These are phyloP conservation scores for Saturnispora galanensis DNA, from an alignment of 805 yeast genomes.

Conservation along the genomic window DNA sequence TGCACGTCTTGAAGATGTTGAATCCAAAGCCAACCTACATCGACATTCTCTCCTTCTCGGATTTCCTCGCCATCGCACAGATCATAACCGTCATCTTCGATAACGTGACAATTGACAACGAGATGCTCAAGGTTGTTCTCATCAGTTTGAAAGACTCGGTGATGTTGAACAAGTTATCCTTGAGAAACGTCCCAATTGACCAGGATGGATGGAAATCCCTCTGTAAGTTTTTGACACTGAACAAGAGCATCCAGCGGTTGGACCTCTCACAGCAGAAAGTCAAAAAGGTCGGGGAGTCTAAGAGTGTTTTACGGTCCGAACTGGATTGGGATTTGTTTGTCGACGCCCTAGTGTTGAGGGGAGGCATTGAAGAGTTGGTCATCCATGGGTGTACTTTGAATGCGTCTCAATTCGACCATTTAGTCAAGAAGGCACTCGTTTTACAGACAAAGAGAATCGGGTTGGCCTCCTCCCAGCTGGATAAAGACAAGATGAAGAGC, in stretches of 20 bases:
- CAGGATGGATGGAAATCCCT: constrained; percentile 40
- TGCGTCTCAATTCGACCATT: constrained; percentile 31
- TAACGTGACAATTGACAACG: constrained; percentile 44
- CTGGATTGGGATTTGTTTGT: constrained; percentile 48
- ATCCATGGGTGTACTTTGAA: constrained; percentile 45
- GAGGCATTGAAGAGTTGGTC: constrained; percentile 50
- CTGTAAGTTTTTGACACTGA: constrained; percentile 38
- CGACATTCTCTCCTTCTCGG: constrained; percentile 48
- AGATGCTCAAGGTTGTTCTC: constrained; percentile 43
- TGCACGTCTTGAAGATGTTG: constrained; percentile 44
- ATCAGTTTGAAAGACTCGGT: constrained; percentile 35
- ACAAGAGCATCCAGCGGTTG: constrained; percentile 36
- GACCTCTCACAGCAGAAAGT: constrained; percentile 50
- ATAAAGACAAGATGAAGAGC: constrained; percentile 30
- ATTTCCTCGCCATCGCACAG: constrained; percentile 47
- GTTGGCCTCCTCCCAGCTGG: constrained; percentile 42
- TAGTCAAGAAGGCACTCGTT: constrained; percentile 33
- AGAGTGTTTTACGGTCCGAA: constrained; percentile 30
- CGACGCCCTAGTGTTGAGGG: constrained; percentile 31
- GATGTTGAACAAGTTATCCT: constrained; percentile 40
- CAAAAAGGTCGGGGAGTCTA: constrained; percentile 31
- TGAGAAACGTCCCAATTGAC: constrained; percentile 48
- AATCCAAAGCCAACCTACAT: constrained; percentile 52
- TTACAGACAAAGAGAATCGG: constrained; percentile 42
- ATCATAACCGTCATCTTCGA: constrained; percentile 47